These are phyloP conservation scores for Lepiota brunneoincarnata DNA, from an alignment of 768 basidiomycete genomes.

Conservation along the genomic window DNA sequence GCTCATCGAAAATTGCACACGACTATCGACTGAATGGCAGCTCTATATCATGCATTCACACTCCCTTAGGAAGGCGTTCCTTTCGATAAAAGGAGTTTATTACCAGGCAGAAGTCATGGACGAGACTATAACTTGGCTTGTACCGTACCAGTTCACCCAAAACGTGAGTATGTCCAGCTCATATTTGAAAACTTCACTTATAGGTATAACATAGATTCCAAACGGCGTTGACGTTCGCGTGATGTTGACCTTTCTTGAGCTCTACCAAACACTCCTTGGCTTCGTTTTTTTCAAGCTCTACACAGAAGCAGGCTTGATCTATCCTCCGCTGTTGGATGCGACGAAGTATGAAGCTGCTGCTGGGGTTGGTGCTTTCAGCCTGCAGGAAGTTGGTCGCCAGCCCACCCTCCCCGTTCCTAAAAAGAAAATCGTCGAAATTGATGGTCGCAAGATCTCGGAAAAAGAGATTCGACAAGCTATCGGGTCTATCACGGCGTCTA, in stretches of 20 bases:
- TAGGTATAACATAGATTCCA: conserved; percentile 61
- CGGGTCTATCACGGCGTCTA: conserved; percentile 42
- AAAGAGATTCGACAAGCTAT: conserved; percentile 63
- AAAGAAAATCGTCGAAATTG: conserved; percentile 45
- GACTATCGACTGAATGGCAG: conserved; percentile 94
- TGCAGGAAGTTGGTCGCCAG: conserved; percentile 48
- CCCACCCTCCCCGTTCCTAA: conserved; percentile 36
- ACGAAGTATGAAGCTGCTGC: conserved; percentile 83
- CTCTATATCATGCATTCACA: conserved; percentile 89
- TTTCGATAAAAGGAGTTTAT: conserved; percentile 97
- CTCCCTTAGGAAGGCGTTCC: conserved; percentile 84
- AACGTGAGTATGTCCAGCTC: conserved; percentile 48
- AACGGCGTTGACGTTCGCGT: conserved; percentile 96
- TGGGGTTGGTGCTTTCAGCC: conserved; percentile 82
- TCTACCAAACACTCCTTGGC: conserved; percentile 94
- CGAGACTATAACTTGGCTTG: conserved; percentile 92
- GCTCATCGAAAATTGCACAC: conserved; percentile 86
- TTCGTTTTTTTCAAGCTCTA: conserved; percentile 99
- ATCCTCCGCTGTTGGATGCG: conserved; percentile 89
- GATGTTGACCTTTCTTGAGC: conserved; percentile 95
- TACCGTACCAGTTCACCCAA: conserved; percentile 97
- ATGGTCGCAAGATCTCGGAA: conserved; percentile 42
- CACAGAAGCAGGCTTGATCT: conserved; percentile 87
- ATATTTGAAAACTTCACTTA: conserved; percentile 9
- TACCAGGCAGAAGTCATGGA: conserved; percentile 96